A percentile compares a stretch with the other conserved stretches of the same genome.
Evolutionary conservation across 2,329 filamentous ascomycete genomes (phyloP).

Genomic region (Colletotrichum theobromicola): DNA sequence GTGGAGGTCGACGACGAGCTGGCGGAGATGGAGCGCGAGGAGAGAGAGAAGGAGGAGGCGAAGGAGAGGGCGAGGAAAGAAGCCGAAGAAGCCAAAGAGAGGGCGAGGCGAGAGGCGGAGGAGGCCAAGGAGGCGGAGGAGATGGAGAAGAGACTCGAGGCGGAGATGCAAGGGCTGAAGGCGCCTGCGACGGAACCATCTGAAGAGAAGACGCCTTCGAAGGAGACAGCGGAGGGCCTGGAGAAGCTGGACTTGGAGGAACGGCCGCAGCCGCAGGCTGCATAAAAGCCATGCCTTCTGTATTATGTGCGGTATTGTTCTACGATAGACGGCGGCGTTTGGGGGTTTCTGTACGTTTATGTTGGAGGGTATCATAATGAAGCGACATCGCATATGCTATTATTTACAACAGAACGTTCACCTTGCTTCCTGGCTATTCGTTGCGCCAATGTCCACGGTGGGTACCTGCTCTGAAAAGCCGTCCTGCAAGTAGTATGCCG

Average conservation of each 20-base stretch:
- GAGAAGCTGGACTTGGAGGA: constrained; percentile 44
- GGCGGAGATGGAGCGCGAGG: constrained; percentile 71
- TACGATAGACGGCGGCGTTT: neutral
- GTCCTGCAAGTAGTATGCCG: constrained; percentile 7
- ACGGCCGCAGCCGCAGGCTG: constrained; percentile 23
- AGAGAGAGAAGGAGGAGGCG: constrained; percentile 57
- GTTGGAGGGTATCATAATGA: constrained; percentile 1
- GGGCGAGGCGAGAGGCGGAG: constrained; percentile 46
- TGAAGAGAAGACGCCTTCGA: constrained; percentile 27
- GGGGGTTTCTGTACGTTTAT: neutral
- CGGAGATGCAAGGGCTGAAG: constrained; percentile 27
- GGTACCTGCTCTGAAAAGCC: constrained; percentile 15
- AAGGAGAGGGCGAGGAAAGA: constrained; percentile 44
- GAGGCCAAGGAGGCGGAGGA: constrained; percentile 54
- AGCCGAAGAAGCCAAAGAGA: constrained; percentile 43
- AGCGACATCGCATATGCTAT: neutral
- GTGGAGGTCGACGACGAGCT: constrained; percentile 88
- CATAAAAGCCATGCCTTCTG: constrained; percentile 4
- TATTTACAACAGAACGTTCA: neutral
- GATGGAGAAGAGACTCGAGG: constrained; percentile 53
- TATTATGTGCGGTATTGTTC: neutral
- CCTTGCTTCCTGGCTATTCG: constrained; percentile 10
- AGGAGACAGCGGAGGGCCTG: constrained; percentile 37
- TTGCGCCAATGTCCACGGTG: neutral
- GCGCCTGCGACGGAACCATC: constrained; percentile 3